A percentile compares a stretch with the other conserved stretches of the same genome.
Evolutionary conservation across 116 monocot genomes (phyloP).

Genomic region (Dioscorea cayenensis): DNA sequence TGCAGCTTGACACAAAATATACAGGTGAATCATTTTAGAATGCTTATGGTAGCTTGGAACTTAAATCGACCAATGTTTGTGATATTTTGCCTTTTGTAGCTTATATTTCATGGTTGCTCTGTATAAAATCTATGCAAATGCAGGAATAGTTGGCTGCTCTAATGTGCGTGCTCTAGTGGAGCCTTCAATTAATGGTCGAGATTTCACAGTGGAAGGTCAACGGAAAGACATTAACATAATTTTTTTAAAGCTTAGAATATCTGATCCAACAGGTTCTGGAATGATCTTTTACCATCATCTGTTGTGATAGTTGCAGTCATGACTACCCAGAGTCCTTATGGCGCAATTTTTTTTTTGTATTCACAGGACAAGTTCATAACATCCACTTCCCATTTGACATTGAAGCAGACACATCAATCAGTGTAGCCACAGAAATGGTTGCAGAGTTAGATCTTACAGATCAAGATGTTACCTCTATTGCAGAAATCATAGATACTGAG

Average conservation of each 20-base stretch:
- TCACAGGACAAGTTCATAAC: conserved; percentile 51
- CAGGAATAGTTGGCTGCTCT: conserved; percentile 20
- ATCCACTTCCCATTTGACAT: conserved; percentile 81
- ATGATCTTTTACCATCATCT: background rate
- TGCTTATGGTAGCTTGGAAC: background rate
- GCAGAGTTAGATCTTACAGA: conserved; percentile 60
- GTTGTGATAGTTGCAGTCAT: background rate
- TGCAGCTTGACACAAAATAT: conserved; percentile 1
- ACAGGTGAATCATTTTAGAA: conserved; percentile 20
- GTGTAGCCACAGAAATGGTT: conserved; percentile 84
- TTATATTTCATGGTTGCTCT: background rate
- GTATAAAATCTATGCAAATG: conserved; percentile 8
- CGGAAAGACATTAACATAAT: conserved; percentile 58
- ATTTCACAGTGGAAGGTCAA: conserved; percentile 59
- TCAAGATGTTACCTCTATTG: conserved; percentile 61
- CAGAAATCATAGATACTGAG: conserved; percentile 65
- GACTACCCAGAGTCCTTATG: background rate
- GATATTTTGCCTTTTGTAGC: background rate
- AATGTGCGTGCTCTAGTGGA: conserved; percentile 7
- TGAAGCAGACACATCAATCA: conserved; percentile 60
- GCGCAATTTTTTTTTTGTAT: background rate
- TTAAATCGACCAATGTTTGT: background rate
- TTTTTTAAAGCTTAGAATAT: conserved; percentile 57
- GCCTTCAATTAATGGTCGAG: conserved; percentile 19
- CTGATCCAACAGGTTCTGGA: conserved; percentile 61